Evolutionary conservation across 352 stramenopile genomes (phyloP).

Genomic region (Globisporangium heterothallicum): DNA sequence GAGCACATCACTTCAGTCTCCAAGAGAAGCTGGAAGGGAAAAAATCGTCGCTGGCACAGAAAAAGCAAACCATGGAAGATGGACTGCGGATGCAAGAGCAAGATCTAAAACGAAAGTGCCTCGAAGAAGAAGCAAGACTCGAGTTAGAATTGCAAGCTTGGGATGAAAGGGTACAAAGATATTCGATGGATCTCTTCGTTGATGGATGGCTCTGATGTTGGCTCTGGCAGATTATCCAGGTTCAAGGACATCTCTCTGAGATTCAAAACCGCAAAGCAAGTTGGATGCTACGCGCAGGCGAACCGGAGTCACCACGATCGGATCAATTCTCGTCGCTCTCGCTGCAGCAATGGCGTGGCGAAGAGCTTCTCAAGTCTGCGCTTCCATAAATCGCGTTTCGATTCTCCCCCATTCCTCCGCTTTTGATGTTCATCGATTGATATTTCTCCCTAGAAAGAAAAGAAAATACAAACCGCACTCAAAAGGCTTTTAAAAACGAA

Average conservation of each 20-base stretch:
- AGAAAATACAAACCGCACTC: not conserved
- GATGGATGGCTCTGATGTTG: not conserved
- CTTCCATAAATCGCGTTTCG: not conserved
- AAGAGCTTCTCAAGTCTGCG: not conserved
- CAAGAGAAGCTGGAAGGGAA: not conserved
- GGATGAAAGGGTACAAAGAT: constrained; percentile 7
- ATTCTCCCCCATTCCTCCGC: not conserved
- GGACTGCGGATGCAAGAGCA: not conserved
- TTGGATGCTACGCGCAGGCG: too few species aligned
- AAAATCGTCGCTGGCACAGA: not conserved
- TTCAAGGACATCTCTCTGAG: not conserved
- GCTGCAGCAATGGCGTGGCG: not conserved
- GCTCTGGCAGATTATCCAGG: not conserved
- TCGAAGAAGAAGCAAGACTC: constrained; percentile 10
- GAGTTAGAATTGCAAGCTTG: constrained; percentile 4
- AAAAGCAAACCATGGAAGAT: not conserved
- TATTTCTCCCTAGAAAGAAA: too few species aligned
- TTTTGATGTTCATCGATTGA: too few species aligned
- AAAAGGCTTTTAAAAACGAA: not conserved
- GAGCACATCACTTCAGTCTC: too few species aligned
- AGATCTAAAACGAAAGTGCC: not conserved
- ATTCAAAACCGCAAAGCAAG: too few species aligned
- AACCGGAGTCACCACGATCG: not conserved
- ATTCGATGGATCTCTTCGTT: too few species aligned
- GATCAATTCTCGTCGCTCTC: not conserved